Conservation (phyloP, 495 filamentous ascomycete genomes). For the Talaromyces liani region DNA sequence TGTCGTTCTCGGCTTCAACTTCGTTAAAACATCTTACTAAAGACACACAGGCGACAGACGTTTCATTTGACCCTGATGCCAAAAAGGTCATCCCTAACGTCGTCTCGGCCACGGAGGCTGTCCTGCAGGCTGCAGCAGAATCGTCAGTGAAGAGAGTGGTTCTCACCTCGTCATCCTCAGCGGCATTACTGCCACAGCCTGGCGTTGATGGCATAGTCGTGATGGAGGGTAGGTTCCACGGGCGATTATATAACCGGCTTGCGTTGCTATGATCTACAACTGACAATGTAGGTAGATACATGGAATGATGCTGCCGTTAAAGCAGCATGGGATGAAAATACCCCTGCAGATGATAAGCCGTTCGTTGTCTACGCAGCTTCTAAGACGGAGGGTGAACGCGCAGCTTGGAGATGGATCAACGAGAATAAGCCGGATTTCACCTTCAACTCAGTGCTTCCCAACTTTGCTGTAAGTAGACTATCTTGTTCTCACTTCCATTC, state of each 20-base stretch:
- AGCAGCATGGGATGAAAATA: slow-evolving; percentile 13
- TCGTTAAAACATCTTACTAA: no score
- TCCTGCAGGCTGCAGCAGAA: slow-evolving; percentile 33
- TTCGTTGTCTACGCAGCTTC: slow-evolving; percentile 38
- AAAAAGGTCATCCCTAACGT: slow-evolving; percentile 32
- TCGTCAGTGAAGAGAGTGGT: slow-evolving; percentile 42
- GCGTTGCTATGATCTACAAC: no score
- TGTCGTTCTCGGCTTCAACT: no score
- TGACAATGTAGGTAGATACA: not conserved
- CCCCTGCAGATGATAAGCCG: slow-evolving; percentile 20
- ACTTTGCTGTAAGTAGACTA: slow-evolving; percentile 14
- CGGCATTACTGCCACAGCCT: slow-evolving; percentile 22
- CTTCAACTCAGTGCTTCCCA: slow-evolving; percentile 42
- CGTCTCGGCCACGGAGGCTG: slow-evolving; percentile 24
- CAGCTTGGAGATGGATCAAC: slow-evolving; percentile 41
- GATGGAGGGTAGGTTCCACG: slow-evolving; percentile 1
- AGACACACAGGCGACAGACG: slow-evolving; percentile 8
- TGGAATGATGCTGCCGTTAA: slow-evolving; percentile 31
- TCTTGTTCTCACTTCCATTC: no score
- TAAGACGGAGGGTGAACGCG: slow-evolving; percentile 44
- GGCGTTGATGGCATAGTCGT: slow-evolving; percentile 3
- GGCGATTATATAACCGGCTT: no score
- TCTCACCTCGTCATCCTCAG: slow-evolving; percentile 39
- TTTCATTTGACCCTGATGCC: slow-evolving; percentile 27
- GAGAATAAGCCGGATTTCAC: slow-evolving; percentile 39